Evolutionary conservation across 2,329 filamentous ascomycete species (phyloP), one percentile per base, ranked within the genome.

Genomic region (Microdochium trichocladiopsis): DNA sequence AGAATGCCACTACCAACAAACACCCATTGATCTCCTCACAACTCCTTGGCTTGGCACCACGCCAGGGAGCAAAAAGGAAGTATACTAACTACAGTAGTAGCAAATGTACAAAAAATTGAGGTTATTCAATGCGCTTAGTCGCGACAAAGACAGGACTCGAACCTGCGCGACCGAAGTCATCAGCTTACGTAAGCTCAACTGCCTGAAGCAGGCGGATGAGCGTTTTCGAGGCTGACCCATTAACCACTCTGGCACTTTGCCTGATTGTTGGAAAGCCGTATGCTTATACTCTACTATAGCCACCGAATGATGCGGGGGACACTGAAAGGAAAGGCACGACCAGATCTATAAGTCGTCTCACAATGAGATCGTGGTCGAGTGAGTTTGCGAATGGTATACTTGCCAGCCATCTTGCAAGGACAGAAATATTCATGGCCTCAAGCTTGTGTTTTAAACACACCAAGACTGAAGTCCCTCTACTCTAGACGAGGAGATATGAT

Each of bases 191-290:
- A 45, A 18, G 6, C n/a, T n/a, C n/a, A 45, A 45, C 14, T 18
- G 11, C 14, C 16, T 22, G 10, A 21, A 45, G 10, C 16, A 45
- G 41, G 12, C 36, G 11, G n/a, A 23, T 22, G 9, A 23, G 21
- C n/a, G 16, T 56, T 57, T 57, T 57, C 56, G 56, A 57, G 56
- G 55, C 56, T 57, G 54, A 57, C 56, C 56, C 56, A 56, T 57
- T 57, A 57, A 57, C 56, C 56, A 57, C 56, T 57, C 56, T 56
- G 56, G 56, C 56, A 57, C 51, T 51, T 55, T 56, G 55, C 51
- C 55, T 48, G 18, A 45, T 45, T 45, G 41, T 22, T 45, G 41
- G 12, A 22, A 12, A 8, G 18, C 16, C 6, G 21, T 22, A 3
- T 8, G 41, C 41, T 45, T 45, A 45, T 45, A 8, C n/a, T 22